phyloP scores from a whole-genome alignment of 2,329 filamentous ascomycete species.

The Pseudogymnoascus sp. region DNA sequence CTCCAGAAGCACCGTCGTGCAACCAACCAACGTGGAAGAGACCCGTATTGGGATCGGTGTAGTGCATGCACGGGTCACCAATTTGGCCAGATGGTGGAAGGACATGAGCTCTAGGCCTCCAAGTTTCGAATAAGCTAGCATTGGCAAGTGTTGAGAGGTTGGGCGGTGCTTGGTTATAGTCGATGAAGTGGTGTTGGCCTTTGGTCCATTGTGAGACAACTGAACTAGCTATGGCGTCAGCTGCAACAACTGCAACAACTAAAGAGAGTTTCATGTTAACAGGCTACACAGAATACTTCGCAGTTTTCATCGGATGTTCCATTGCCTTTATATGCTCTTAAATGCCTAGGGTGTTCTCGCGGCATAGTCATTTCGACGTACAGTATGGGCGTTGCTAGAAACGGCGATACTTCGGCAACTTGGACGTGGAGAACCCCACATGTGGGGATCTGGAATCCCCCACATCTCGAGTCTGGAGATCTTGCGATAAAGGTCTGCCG shows the following conservation, averaged over 20 bases:
- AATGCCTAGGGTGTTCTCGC: not conserved
- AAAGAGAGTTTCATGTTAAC: not conserved
- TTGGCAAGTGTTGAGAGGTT: slow-evolving; percentile 35
- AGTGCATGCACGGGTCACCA: slow-evolving; percentile 40
- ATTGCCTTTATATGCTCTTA: not conserved
- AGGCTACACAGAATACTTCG: not conserved
- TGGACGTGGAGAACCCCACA: not conserved
- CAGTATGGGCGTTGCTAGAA: not conserved
- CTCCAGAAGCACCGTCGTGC: slow-evolving; percentile 31
- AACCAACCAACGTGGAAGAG: slow-evolving; percentile 40
- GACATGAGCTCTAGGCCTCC: slow-evolving; percentile 35
- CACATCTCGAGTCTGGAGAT: not conserved
- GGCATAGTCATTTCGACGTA: not conserved
- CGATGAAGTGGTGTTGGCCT: slow-evolving; percentile 16
- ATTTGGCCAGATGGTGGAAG: slow-evolving; percentile 35
- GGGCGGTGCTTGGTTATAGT: slow-evolving; percentile 33
- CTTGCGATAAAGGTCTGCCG: not conserved
- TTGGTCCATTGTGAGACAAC: not conserved
- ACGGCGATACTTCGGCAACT: slow-evolving; percentile 1
- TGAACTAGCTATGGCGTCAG: not conserved
- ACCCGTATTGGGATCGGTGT: slow-evolving; percentile 37
- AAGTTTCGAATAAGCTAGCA: slow-evolving; percentile 26
- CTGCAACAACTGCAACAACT: not conserved
- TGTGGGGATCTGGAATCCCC: not conserved
- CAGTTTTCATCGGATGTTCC: not conserved